Evolutionary conservation across 73 alveolate genomes (phyloP).

Genomic region (Symbiodinium natans): DNA sequence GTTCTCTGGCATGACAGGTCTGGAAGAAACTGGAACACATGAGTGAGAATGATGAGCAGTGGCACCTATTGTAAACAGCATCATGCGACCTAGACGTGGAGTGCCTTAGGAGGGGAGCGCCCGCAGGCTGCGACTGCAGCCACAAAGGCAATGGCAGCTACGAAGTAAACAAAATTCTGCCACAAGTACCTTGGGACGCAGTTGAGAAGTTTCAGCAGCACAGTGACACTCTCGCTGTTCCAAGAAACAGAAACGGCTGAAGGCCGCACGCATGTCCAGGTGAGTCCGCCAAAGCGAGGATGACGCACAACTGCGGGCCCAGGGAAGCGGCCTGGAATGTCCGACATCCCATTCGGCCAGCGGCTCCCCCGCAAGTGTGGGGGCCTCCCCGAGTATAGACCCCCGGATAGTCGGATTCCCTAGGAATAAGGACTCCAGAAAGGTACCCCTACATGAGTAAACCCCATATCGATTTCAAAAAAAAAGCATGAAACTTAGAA

Average conservation of each 20-base stretch:
- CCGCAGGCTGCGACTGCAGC: constrained; percentile 93
- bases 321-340: constrained; percentile 45
- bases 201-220: too few relatives aligned
- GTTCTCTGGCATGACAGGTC: not conserved
- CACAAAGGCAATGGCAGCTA: constrained; percentile 82
- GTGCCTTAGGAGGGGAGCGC: constrained; percentile 89
- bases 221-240: too few relatives aligned
- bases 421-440: too few relatives aligned
- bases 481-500: too few relatives aligned
- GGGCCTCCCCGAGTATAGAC: too few relatives aligned
- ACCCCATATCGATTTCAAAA: too few relatives aligned
- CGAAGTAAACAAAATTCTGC: constrained; percentile 88
- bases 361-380: not conserved
- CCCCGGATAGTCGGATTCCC: too few relatives aligned
- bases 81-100: not conserved
- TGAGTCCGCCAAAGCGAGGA: constrained; percentile 91
- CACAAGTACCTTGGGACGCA: constrained; percentile 90
- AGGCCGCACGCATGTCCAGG: constrained; percentile 88
- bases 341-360: not conserved
- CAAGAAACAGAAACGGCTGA: not conserved
- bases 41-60: too few relatives aligned
- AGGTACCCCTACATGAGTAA: too few relatives aligned
- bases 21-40: too few relatives aligned
- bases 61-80: not conserved
- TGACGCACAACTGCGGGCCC: constrained; percentile 92